These are phyloP conservation scores for Fusarium ramigenum DNA, from an alignment of 2,329 filamentous ascomycete species.

Conservation along the genomic window DNA sequence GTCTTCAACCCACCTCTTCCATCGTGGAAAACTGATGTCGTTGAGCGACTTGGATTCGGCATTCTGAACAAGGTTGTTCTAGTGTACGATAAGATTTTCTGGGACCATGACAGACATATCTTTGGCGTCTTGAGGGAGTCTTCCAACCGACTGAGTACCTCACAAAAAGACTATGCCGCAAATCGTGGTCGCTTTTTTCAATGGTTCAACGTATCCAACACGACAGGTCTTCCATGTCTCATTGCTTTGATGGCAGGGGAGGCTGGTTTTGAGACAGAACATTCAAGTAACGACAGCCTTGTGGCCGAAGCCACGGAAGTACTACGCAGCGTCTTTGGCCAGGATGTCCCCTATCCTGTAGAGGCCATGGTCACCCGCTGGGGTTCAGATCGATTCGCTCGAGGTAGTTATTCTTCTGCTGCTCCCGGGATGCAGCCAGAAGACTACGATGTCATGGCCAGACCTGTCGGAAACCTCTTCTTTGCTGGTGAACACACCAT, in stretches of 20 bases:
- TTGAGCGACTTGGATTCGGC: slow-evolving; percentile 88
- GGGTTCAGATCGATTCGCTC: slow-evolving; percentile 89
- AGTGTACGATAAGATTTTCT: slow-evolving; percentile 89
- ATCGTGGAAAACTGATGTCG: slow-evolving; percentile 82
- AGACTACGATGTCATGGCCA: slow-evolving; percentile 93
- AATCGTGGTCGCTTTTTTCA: slow-evolving; percentile 94
- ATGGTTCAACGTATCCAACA: slow-evolving; percentile 96
- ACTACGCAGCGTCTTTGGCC: slow-evolving; percentile 78
- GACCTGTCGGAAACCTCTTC: slow-evolving; percentile 83
- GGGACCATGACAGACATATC: slow-evolving; percentile 90
- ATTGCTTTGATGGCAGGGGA: slow-evolving; percentile 96
- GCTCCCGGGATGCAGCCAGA: slow-evolving; percentile 82
- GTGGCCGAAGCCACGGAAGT: slow-evolving; percentile 83
- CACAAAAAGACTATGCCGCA: slow-evolving; percentile 80
- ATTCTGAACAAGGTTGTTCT: slow-evolving; percentile 95
- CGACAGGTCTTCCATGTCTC: slow-evolving; percentile 85
- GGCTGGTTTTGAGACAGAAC: slow-evolving; percentile 88
- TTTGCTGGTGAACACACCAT: slow-evolving; percentile 98
- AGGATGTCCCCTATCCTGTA: slow-evolving; percentile 76
- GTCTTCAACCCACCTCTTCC: slow-evolving; percentile 93
- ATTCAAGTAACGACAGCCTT: slow-evolving; percentile 76
- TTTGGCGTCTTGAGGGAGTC: slow-evolving; percentile 90
- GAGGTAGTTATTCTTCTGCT: slow-evolving; percentile 94
- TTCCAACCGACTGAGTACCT: slow-evolving; percentile 72
- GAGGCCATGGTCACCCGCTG: slow-evolving; percentile 93